Evolutionary conservation across 352 stramenopile species (phyloP).

Genomic region (Sclerospora graminicola): DNA sequence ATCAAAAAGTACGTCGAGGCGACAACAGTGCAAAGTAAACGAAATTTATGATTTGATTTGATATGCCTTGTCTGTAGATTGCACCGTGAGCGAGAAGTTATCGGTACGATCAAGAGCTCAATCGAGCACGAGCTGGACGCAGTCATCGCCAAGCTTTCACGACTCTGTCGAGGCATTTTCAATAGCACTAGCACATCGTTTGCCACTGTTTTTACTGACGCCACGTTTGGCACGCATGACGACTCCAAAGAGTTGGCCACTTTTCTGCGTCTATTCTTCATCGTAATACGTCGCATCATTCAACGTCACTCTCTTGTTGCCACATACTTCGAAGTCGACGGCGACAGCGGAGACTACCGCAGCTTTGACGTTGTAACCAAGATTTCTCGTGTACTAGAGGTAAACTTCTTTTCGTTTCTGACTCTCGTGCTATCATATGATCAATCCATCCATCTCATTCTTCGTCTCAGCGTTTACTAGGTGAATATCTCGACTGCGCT

Average conservation of each 20-base stretch:
- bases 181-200: slow-evolving; percentile 72
- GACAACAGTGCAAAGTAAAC: too few relatives aligned
- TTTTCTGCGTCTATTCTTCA: slow-evolving; percentile 54
- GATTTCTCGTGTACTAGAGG: slow-evolving; percentile 55
- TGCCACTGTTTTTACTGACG: slow-evolving; percentile 62
- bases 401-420: slow-evolving; percentile 8
- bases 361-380: slow-evolving; percentile 57
- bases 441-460: background rate
- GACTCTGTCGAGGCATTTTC: slow-evolving; percentile 63
- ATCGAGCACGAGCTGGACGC: slow-evolving; percentile 55
- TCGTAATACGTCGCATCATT: slow-evolving; percentile 51
- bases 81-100: slow-evolving; percentile 64
- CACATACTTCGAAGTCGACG: slow-evolving; percentile 49
- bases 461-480: slow-evolving; percentile 33
- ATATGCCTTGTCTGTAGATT: slow-evolving; percentile 25
- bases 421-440: too few relatives aligned
- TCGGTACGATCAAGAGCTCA: slow-evolving; percentile 61
- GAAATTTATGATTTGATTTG: too few relatives aligned
- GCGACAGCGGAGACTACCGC: slow-evolving; percentile 53
- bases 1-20: slow-evolving; percentile 42
- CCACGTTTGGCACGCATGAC: slow-evolving; percentile 56
- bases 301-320: slow-evolving; percentile 61
- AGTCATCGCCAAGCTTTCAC: slow-evolving; percentile 49
- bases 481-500: slow-evolving; percentile 52
- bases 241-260: slow-evolving; percentile 57